phyloP scores from a whole-genome alignment of 169 alveolate genomes.

The Eimeria necatrix region DNA sequence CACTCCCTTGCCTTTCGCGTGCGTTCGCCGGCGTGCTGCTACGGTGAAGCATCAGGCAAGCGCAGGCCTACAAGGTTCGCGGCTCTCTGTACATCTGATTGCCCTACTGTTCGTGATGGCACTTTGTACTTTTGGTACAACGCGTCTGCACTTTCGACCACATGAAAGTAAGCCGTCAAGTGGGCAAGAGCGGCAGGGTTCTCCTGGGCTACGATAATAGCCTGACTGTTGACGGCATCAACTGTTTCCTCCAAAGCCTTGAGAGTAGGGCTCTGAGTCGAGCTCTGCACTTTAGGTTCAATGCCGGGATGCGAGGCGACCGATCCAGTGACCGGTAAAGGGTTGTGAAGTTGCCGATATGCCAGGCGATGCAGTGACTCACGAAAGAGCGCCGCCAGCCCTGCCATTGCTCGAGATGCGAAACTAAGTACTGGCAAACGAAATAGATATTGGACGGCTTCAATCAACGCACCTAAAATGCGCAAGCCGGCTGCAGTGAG shows the following conservation, averaged over 20 bases:
- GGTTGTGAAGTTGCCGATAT: background rate
- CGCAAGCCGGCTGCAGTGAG: too few relatives aligned
- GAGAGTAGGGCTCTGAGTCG: background rate
- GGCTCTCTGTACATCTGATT: background rate
- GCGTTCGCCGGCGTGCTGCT: too few relatives aligned
- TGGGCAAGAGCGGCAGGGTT: slow-evolving; percentile 70
- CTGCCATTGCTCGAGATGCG: slow-evolving; percentile 26
- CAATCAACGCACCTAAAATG: too few relatives aligned
- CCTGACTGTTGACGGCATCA: background rate
- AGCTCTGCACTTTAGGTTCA: background rate
- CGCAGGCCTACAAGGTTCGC: slow-evolving; percentile 51
- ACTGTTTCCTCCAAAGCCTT: background rate
- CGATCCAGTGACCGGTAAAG: background rate
- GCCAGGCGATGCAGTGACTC: slow-evolving; percentile 2
- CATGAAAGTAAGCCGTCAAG: slow-evolving; percentile 23
- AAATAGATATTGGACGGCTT: too few relatives aligned
- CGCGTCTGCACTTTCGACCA: slow-evolving; percentile 17
- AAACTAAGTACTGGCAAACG: too few relatives aligned
- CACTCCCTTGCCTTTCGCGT: too few relatives aligned
- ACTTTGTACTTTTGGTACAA: background rate
- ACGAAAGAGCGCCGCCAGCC: background rate
- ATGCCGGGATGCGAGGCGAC: background rate
- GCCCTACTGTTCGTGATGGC: background rate
- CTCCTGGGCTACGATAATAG: background rate
- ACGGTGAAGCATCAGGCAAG: background rate